Base-by-base conservation (phyloP, 768 basidiomycete species). In the Tricholomella constricta region DNA sequence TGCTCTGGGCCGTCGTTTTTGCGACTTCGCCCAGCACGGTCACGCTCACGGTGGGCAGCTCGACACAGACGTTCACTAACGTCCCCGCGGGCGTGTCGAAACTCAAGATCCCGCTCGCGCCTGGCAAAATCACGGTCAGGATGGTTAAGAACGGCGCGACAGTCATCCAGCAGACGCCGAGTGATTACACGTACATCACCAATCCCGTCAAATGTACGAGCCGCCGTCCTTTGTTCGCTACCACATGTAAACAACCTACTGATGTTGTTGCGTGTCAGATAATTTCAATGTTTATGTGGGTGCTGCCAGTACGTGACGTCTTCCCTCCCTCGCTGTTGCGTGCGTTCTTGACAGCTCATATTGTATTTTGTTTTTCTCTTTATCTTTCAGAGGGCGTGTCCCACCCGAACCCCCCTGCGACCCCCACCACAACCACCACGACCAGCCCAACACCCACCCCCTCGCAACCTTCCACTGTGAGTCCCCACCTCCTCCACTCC, bases 261-360 rank as follows among this genome's bases (percentile, higher is more conserved):
- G 26, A 31, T 12, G 2, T 20, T 15, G 3, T 19, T 36, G 46
- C 4, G 32, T 38, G 10, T 44, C n/a, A 73, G 85, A 86, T 65
- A 87, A 87, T 60, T 87, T 78, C 66, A 88, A 86, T 61, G 82
- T 77, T 1, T 85, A 76, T 64, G 81, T 80, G 34, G 80, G 81
- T n/a, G 72, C 72, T 48, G 77, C 76, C 5, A 66, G 76, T 76
- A 50, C 52, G 72, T 67, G 20, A 34, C n/a, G n/a, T n/a, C n/a
- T n/a, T n/a, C n/a, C n/a, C n/a, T n/a, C n/a, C n/a, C n/a, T n/a
- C n/a, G n/a, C n/a, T n/a, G n/a, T n/a, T n/a, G n/a, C n/a, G n/a
- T n/a, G n/a, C n/a, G n/a, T n/a, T n/a, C n/a, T n/a, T n/a, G n/a
- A n/a, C n/a, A n/a, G n/a, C n/a, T n/a, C n/a, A n/a, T n/a, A n/a